Evolutionary conservation across 2,329 filamentous ascomycete genomes (phyloP).

Genomic region (Aspergillus clavatus): DNA sequence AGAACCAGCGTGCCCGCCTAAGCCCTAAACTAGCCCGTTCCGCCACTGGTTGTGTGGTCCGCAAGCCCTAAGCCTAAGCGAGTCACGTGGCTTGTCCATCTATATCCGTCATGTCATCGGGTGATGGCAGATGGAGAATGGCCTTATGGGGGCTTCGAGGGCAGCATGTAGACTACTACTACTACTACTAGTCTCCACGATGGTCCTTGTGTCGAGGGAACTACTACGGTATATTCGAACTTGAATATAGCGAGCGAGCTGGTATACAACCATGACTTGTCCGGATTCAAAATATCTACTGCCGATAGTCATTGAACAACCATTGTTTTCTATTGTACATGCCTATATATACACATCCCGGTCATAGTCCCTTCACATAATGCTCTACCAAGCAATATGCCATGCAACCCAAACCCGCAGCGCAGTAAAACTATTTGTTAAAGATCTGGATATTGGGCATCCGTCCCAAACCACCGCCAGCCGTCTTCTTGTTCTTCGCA

Average conservation of each 20-base stretch:
- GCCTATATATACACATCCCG: not conserved
- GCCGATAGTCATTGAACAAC: not conserved
- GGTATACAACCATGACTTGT: no score
- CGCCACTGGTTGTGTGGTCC: constrained; percentile 20
- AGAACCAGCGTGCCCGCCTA: constrained; percentile 27
- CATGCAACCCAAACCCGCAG: no score
- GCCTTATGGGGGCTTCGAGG: no score
- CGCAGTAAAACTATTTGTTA: constrained; percentile 12
- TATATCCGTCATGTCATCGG: not conserved
- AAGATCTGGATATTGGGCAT: constrained; percentile 47
- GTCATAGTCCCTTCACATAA: not conserved
- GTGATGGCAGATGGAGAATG: no score
- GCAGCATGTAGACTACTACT: no score
- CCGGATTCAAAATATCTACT: no score
- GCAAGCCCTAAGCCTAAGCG: constrained; percentile 29
- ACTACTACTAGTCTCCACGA: no score
- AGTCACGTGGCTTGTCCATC: constrained; percentile 24
- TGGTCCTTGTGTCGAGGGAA: no score
- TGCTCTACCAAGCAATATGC: not conserved
- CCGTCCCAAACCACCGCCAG: constrained; percentile 40
- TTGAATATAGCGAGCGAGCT: no score
- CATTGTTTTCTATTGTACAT: constrained; percentile 7
- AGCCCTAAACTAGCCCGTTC: constrained; percentile 37
- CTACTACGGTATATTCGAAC: no score
- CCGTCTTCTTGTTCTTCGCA: constrained; percentile 35